phyloP scores from a whole-genome alignment of 108 stramenopile genomes.

The Cyclostephanos tholiformis region DNA sequence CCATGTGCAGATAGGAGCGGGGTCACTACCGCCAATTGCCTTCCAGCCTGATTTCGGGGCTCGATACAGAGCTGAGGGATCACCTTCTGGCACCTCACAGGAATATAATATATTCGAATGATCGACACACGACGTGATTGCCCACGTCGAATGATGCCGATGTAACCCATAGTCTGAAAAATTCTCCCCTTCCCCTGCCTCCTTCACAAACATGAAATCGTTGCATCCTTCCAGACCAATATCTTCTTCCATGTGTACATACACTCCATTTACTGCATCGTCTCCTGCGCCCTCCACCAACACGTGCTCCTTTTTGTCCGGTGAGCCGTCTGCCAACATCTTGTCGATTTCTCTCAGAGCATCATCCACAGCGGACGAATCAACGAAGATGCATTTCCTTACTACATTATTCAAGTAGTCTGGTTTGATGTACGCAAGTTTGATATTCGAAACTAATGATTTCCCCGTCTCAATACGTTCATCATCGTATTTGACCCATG shows the following conservation, averaged over 20 bases:
- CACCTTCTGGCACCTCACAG: background rate
- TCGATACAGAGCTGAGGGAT: background rate
- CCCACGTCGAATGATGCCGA: background rate
- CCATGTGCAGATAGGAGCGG: constrained; percentile 38
- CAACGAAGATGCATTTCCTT: constrained; percentile 15
- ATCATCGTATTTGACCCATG: constrained; percentile 2
- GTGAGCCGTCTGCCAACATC: background rate
- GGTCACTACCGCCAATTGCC: constrained; percentile 1
- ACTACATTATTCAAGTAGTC: constrained; percentile 5
- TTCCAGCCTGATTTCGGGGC: constrained; percentile 7
- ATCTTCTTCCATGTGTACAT: constrained; percentile 11
- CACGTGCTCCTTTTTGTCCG: constrained; percentile 7
- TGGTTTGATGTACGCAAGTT: constrained; percentile 11
- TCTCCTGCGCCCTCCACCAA: constrained; percentile 22
- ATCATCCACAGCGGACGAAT: background rate
- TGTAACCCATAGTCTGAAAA: constrained; percentile 1
- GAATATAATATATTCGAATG: constrained; percentile 16
- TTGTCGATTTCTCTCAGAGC: constrained; percentile 3
- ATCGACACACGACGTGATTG: constrained; percentile 14
- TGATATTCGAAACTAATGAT: background rate
- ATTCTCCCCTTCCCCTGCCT: constrained; percentile 11
- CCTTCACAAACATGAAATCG: constrained; percentile 18
- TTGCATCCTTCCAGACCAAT: constrained; percentile 11
- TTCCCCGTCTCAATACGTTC: constrained; percentile 1
- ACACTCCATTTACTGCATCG: constrained; percentile 13